A percentile compares a stretch with the other conserved stretches of the same genome.
These are phyloP conservation scores for Starmerella davenportii DNA, from an alignment of 805 yeast species.

Conservation along the genomic window DNA sequence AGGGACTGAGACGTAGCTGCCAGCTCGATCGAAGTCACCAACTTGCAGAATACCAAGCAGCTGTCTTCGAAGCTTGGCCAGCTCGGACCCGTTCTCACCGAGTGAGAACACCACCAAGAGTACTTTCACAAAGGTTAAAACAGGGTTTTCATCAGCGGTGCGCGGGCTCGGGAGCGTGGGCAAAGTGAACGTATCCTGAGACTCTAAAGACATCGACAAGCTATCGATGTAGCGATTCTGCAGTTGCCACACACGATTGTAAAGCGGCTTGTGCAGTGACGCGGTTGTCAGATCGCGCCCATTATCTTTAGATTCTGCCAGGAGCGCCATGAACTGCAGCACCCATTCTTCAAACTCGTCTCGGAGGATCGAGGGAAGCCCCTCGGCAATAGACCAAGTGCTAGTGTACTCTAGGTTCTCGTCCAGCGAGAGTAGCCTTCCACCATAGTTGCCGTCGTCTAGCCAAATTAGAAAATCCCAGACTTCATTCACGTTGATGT, in stretches of 20 bases:
- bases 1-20: conserved; percentile 45
- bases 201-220: conserved; percentile 31
- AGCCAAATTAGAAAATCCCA: conserved; percentile 95
- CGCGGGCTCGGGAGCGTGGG: not conserved
- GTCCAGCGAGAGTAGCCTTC: conserved; percentile 25
- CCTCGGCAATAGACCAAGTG: conserved; percentile 64
- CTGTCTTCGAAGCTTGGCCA: conserved; percentile 54
- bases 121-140: conserved; percentile 61
- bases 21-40: conserved; percentile 52
- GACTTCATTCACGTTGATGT: conserved; percentile 50
- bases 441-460: conserved; percentile 80
- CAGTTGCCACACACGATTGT: conserved; percentile 47
- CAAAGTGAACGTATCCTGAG: not conserved
- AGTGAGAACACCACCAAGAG: conserved; percentile 55
- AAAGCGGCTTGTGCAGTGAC: conserved; percentile 42
- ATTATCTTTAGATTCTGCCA: conserved; percentile 29
- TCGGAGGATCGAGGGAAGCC: conserved; percentile 56
- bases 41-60: conserved; percentile 57
- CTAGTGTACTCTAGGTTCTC: conserved; percentile 28
- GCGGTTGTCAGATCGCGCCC: not conserved
- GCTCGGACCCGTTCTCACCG: conserved; percentile 52
- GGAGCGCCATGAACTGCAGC: conserved; percentile 50
- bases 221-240: conserved; percentile 53
- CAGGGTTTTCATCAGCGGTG: conserved; percentile 36
- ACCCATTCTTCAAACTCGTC: conserved; percentile 82